A percentile compares a stretch with the other conserved stretches of the same genome.
Evolutionary conservation across 495 filamentous ascomycete genomes (phyloP).

Genomic region (Hypoxylon perforatum): DNA sequence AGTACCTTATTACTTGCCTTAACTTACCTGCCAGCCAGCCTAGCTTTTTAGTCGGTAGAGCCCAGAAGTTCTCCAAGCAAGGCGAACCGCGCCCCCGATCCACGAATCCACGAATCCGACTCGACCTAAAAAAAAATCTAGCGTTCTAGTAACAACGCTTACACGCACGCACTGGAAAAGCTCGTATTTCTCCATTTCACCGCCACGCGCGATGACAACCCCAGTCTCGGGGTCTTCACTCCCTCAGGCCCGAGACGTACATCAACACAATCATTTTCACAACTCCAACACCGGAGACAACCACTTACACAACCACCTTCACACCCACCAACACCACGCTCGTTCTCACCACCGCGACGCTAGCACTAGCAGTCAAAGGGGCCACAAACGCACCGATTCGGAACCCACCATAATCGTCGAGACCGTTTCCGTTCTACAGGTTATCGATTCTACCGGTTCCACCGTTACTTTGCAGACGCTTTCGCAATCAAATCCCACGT

Average conservation of each 20-base stretch:
- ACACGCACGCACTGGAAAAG: conserved; percentile 41
- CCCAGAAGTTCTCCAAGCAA: conserved; percentile 13
- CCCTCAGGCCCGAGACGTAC: conserved; percentile 61
- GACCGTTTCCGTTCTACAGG: conserved; percentile 62
- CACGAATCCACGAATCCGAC: conserved; percentile 38
- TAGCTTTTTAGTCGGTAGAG: no score
- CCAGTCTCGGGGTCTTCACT: conserved; percentile 63
- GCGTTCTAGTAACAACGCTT: conserved; percentile 43
- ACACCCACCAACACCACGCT: conserved; percentile 50
- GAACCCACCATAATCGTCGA: conserved; percentile 55
- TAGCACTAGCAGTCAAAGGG: conserved; percentile 38
- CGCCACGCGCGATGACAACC: conserved; percentile 62
- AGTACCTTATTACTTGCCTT: no score
- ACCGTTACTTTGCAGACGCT: conserved; percentile 53
- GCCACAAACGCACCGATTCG: conserved; percentile 43
- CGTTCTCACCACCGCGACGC: conserved; percentile 43
- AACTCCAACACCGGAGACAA: conserved; percentile 40
- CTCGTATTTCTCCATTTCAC: conserved; percentile 51
- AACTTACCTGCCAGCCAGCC: conserved; percentile 25
- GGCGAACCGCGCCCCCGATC: conserved; percentile 28
- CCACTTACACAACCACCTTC: conserved; percentile 47
- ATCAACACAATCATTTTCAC: conserved; percentile 49
- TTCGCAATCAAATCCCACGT: conserved; percentile 31
- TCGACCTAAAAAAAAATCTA: conserved; percentile 32
- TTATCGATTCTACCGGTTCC: conserved; percentile 59